Evolutionary conservation across 2,329 filamentous ascomycete species (phyloP).

Genomic region (Leptosphaerulina australis): DNA sequence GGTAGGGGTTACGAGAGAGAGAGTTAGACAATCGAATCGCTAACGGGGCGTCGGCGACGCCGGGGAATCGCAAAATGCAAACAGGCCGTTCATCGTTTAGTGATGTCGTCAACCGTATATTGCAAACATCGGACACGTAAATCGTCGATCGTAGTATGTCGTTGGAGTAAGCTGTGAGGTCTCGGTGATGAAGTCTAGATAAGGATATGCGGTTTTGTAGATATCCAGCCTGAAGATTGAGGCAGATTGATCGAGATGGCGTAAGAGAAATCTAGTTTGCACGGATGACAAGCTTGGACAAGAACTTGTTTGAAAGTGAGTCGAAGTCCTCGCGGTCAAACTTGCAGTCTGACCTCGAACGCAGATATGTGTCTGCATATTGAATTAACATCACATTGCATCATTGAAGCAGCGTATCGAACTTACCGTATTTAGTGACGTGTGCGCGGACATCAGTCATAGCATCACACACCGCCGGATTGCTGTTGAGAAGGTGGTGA

Average conservation of each 20-base stretch:
- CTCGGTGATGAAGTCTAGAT: constrained; percentile 36
- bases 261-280: constrained; percentile 67
- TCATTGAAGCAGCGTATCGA: constrained; percentile 15
- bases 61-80: constrained; percentile 48
- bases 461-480: constrained; percentile 88
- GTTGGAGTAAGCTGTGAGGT: constrained; percentile 35
- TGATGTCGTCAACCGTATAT: constrained; percentile 44
- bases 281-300: constrained; percentile 94
- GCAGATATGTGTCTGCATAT: constrained; percentile 78
- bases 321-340: constrained; percentile 95
- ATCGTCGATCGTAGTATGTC: constrained; percentile 40
- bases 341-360: constrained; percentile 76
- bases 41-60: constrained; percentile 45
- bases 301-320: constrained; percentile 94
- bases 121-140: constrained; percentile 42
- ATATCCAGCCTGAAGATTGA: constrained; percentile 28
- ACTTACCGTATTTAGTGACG: constrained; percentile 90
- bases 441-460: constrained; percentile 95
- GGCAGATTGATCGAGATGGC: constrained; percentile 18
- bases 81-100: constrained; percentile 40
- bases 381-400: constrained; percentile 50
- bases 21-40: constrained; percentile 43
- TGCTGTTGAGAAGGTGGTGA: constrained; percentile 87
- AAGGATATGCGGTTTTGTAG: constrained; percentile 22
- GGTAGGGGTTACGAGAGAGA: constrained; percentile 30